Conservation (phyloP, 2,329 filamentous ascomycete genomes). For the Aspergillus viridinutans region DNA sequence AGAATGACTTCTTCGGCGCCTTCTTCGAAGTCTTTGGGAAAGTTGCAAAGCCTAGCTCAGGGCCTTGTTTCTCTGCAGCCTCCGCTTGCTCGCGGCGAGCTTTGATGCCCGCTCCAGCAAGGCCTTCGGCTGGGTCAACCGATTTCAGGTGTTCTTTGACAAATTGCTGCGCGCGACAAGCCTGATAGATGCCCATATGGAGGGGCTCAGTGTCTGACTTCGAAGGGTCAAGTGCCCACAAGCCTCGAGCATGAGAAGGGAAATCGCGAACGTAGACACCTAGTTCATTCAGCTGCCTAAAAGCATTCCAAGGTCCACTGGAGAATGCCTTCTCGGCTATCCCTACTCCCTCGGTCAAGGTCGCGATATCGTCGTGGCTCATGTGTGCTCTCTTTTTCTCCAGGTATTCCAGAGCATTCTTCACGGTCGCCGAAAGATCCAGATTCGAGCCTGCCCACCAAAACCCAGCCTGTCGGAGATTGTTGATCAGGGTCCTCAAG, state of each 20-base stretch:
- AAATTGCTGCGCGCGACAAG: slow-evolving; percentile 53
- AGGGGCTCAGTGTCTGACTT: slow-evolving; percentile 42
- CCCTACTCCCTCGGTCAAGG: slow-evolving; percentile 62
- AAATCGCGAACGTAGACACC: slow-evolving; percentile 68
- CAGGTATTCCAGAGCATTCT: slow-evolving; percentile 66
- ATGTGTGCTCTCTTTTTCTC: slow-evolving; percentile 58
- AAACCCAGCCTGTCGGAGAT: slow-evolving; percentile 78
- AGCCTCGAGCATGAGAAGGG: slow-evolving; percentile 54
- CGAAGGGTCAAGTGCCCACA: slow-evolving; percentile 63
- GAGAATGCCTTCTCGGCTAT: slow-evolving; percentile 57
- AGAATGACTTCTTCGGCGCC: slow-evolving; percentile 28
- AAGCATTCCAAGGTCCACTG: slow-evolving; percentile 62
- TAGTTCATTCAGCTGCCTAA: slow-evolving; percentile 70
- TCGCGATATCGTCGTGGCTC: slow-evolving; percentile 54
- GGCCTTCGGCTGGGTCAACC: slow-evolving; percentile 36
- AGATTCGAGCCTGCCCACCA: slow-evolving; percentile 74
- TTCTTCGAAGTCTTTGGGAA: slow-evolving; percentile 15
- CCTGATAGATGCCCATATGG: slow-evolving; percentile 55
- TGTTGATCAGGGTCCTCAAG: slow-evolving; percentile 66
- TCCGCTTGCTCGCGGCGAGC: slow-evolving; percentile 26
- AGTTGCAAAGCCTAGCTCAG: slow-evolving; percentile 12
- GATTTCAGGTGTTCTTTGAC: slow-evolving; percentile 40
- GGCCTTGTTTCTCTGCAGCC: slow-evolving; percentile 10
- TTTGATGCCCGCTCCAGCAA: slow-evolving; percentile 40
- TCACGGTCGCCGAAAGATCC: slow-evolving; percentile 61